Evolutionary conservation across 2,329 filamentous ascomycete genomes (phyloP).

Genomic region (Diaporthe australafricana): DNA sequence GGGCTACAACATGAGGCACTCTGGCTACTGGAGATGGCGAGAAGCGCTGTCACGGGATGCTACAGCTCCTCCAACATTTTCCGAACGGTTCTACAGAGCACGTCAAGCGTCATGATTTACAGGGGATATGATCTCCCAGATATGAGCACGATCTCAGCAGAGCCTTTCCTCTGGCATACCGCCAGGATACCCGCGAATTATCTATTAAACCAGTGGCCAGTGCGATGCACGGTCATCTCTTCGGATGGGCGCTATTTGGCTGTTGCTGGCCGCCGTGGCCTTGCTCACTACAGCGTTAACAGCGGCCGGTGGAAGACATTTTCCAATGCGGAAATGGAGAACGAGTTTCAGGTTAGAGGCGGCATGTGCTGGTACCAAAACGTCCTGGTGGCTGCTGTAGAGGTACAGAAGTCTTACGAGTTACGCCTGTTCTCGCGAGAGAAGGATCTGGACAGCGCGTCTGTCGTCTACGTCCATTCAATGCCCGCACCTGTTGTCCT

Average conservation of each 20-base stretch:
- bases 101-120: slow-evolving; percentile 90
- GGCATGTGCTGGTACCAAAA: slow-evolving; percentile 99
- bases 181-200: slow-evolving; percentile 87
- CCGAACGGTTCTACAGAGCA: slow-evolving; percentile 88
- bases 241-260: slow-evolving; percentile 94
- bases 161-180: slow-evolving; percentile 95
- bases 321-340: slow-evolving; percentile 81
- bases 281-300: slow-evolving; percentile 95
- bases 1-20: slow-evolving; percentile 79
- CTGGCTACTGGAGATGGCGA: slow-evolving; percentile 91
- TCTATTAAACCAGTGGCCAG: slow-evolving; percentile 92
- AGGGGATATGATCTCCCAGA: slow-evolving; percentile 92
- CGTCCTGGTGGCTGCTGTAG: slow-evolving; percentile 92
- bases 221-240: slow-evolving; percentile 87
- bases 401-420: slow-evolving; percentile 84
- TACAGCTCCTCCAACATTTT: slow-evolving; percentile 93
- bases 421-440: slow-evolving; percentile 95
- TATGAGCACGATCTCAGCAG: slow-evolving; percentile 89
- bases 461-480: slow-evolving; percentile 80
- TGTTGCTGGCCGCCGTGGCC: slow-evolving; percentile 90
- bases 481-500: slow-evolving; percentile 90
- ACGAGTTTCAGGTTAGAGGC: slow-evolving; percentile 90
- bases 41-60: slow-evolving; percentile 91
- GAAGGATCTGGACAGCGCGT: slow-evolving; percentile 77
- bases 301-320: slow-evolving; percentile 98